Conservation (phyloP, 768 basidiomycete genomes). For the Phanerochaete sordida region DNA sequence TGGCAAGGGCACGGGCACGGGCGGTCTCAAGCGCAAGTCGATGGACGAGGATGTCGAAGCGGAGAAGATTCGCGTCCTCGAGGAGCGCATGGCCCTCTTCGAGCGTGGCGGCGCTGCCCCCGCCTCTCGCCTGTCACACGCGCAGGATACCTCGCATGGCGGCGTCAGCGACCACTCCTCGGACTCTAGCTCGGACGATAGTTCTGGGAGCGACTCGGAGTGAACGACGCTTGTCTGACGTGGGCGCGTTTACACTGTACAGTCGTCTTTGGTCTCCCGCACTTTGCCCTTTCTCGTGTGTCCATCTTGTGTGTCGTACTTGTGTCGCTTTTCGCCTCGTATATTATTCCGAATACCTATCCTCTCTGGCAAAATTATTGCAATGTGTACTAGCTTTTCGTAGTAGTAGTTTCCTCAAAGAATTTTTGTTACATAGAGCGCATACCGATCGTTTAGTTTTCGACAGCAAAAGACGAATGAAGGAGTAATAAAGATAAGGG, state of each 20-base stretch:
- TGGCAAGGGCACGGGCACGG: constrained; percentile 82
- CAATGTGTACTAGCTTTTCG: constrained; percentile 10
- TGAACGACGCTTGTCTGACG: constrained; percentile 31
- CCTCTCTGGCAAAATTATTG: neutral
- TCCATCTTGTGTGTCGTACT: neutral
- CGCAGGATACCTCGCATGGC: constrained; percentile 36
- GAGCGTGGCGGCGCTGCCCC: constrained; percentile 43
- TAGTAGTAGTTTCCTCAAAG: constrained; percentile 1
- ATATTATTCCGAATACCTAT: constrained; percentile 8
- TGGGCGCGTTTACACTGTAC: neutral
- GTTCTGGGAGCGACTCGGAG: constrained; percentile 83
- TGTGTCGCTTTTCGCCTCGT: constrained; percentile 3
- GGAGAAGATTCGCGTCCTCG: constrained; percentile 89
- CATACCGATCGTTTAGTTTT: neutral
- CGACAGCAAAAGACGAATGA: neutral
- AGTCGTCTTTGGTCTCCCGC: neutral
- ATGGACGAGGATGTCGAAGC: constrained; percentile 98
- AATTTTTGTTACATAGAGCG: constrained; percentile 1
- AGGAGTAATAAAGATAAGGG: neutral
- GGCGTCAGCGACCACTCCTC: constrained; percentile 73
- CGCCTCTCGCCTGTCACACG: constrained; percentile 12
- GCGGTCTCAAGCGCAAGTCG: constrained; percentile 88
- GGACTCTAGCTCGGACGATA: constrained; percentile 77
- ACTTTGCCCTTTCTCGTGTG: neutral
- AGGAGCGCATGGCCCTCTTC: constrained; percentile 84